Evolutionary conservation across 371 early-diverging fungal species (phyloP).

Genomic region (Batrachochytrium dendrobatidis): DNA sequence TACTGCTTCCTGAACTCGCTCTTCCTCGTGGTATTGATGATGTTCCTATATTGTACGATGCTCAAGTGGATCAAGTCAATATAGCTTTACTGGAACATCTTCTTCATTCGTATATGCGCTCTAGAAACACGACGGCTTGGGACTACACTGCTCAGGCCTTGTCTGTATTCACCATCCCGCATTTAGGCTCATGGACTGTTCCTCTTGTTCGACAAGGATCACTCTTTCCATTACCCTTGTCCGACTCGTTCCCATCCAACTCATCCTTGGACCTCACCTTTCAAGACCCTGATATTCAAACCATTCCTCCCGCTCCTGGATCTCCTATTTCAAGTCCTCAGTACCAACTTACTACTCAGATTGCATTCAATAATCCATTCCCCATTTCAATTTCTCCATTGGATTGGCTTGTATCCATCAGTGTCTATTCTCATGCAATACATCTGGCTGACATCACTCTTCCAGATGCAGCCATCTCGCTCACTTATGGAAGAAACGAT

Average conservation of each 20-base stretch:
- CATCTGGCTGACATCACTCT: constrained; percentile 3
- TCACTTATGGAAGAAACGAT: not conserved
- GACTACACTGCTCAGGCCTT: not conserved
- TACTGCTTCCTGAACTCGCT: not conserved
- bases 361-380: not conserved
- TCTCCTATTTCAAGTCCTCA: no score
- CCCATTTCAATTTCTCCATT: not conserved
- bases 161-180: not conserved
- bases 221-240: no score
- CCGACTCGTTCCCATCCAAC: not conserved
- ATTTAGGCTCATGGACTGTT: not conserved
- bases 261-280: not conserved
- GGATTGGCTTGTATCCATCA: not conserved
- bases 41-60: no score
- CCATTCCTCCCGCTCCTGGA: not conserved
- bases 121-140: no score
- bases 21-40: no score
- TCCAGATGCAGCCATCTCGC: not conserved
- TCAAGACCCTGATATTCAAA: not conserved
- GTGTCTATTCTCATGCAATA: not conserved
- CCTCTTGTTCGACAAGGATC: no score
- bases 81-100: no score
- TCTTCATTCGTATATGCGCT: no score
- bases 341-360: not conserved
- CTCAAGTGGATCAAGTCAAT: no score